These are phyloP conservation scores for Stellera chamaejasme DNA, from an alignment of 345 rosid species.

Conservation along the genomic window DNA sequence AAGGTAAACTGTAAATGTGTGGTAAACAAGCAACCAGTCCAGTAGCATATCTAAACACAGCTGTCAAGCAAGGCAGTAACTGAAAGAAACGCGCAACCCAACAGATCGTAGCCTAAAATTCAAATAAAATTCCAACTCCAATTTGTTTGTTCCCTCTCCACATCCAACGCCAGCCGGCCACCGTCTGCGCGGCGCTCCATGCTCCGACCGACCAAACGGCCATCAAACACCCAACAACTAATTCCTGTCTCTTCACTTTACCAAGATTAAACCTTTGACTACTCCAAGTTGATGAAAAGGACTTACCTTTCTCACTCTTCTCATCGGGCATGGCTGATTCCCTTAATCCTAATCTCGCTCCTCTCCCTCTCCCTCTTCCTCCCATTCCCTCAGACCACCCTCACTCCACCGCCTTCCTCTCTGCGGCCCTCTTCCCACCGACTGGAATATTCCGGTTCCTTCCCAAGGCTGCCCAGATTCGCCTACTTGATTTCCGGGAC, in stretches of 20 bases:
- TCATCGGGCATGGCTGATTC: slow-evolving; percentile 38
- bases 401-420: slow-evolving; percentile 23
- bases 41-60: too few species aligned
- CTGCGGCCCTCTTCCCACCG: slow-evolving; percentile 9
- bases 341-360: slow-evolving; percentile 21
- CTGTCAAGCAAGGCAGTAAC: too few species aligned
- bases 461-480: slow-evolving; percentile 37
- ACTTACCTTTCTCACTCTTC: slow-evolving; percentile 35
- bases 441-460: slow-evolving; percentile 11
- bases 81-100: too few species aligned
- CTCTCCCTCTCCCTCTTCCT: slow-evolving; percentile 36
- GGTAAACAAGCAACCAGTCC: too few species aligned
- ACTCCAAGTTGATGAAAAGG: slow-evolving; percentile 38
- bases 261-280: not conserved
- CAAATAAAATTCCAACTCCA: not conserved
- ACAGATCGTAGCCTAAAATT: too few species aligned
- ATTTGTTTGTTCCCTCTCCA: not conserved
- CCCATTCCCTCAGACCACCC: slow-evolving; percentile 24
- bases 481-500: slow-evolving; percentile 81
- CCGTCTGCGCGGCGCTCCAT: not conserved
- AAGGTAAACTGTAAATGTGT: too few species aligned
- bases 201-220: slow-evolving; percentile 1
- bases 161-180: not conserved
- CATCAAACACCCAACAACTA: not conserved
- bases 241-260: not conserved